Evolutionary conservation across 2,329 filamentous ascomycete species (phyloP), one percentile per base, ranked within the genome.

Genomic region (Sarocladium brachiariae): DNA sequence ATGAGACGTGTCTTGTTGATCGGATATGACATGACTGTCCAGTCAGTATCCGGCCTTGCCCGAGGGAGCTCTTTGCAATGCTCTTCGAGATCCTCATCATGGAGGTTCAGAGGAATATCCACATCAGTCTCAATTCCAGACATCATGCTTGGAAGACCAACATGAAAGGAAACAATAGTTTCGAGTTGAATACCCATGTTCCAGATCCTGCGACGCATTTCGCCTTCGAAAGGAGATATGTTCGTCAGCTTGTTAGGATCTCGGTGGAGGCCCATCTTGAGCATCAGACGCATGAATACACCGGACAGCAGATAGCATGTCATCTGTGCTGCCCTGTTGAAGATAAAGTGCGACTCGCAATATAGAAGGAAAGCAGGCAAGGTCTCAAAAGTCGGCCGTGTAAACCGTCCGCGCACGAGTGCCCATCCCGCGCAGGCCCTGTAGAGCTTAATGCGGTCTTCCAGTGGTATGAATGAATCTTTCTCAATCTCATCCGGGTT

Each of bases 141-240:
- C 2, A 84, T 71, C 78, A 84, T 83, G 59, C 73, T 73, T 8
- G 83, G 82, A 50, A 87, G 66, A 2, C 82, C 83, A 45, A 84
- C 72, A 59, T 86, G 80, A 58, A 83, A 83, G 4, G 79, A 77
- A 18, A 81, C 77, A 8, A 84, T 62, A 5, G 83, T 63, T 59
- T 86, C 83, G 30, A 83, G 70, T 58, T 82, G 77, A 18, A 68
- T 60, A 6, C 71, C 68, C 30, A 76, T 62, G 53, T 72, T 69
- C 76, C 75, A 79, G 49, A 74, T 58, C 9, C 73, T 67, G 30
- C 72, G 65, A 9, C 73, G 67, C 69, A 76, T 76, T 62, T 79
- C 75, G 6, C 71, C 71, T 33, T 74, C 65, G 53, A 74, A 78
- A 1, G 69, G 60, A 2, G 73, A 69, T 27, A 81, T 70, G 38